Conservation (phyloP, 108 stramenopile species). For the Cyclotella sp. region DNA sequence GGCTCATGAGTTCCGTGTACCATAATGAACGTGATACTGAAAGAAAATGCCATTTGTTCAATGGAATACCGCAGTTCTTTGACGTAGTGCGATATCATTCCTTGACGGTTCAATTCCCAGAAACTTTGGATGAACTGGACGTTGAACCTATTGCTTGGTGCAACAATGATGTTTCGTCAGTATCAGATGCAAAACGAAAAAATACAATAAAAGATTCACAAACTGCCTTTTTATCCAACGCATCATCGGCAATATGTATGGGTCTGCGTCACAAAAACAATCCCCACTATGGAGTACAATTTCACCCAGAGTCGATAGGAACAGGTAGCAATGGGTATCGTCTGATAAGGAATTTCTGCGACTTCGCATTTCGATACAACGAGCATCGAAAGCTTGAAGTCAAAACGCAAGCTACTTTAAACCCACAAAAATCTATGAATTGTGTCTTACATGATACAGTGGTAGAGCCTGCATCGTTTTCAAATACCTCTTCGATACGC, state of each 20-base stretch:
- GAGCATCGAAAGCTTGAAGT: background rate
- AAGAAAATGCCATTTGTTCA: conserved; percentile 43
- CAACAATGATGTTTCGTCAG: conserved; percentile 13
- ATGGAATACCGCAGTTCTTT: conserved; percentile 49
- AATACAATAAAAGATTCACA: background rate
- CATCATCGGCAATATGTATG: conserved; percentile 67
- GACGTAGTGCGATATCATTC: conserved; percentile 96
- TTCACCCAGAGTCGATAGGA: conserved; percentile 95
- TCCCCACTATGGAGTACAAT: conserved; percentile 95
- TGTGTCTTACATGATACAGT: background rate
- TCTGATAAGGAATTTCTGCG: conserved; percentile 72
- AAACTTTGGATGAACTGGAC: conserved; percentile 11
- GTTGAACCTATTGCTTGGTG: conserved; percentile 61
- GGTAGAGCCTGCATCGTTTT: background rate
- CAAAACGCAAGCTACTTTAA: background rate
- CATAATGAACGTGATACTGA: conserved; percentile 12
- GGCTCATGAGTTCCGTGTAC: conserved; percentile 72
- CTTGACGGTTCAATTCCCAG: conserved; percentile 67
- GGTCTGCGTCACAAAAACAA: conserved; percentile 69
- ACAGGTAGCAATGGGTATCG: conserved; percentile 67
- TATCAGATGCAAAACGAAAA: conserved; percentile 12
- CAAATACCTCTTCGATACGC: background rate
- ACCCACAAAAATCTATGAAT: background rate
- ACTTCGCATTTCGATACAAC: conserved; percentile 33
- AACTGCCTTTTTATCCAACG: background rate